A percentile compares a stretch with the other conserved stretches of the same genome.
These are phyloP conservation scores for Phellinidium pouzarii DNA, from an alignment of 1,284 basidiomycete species.

Conservation along the genomic window DNA sequence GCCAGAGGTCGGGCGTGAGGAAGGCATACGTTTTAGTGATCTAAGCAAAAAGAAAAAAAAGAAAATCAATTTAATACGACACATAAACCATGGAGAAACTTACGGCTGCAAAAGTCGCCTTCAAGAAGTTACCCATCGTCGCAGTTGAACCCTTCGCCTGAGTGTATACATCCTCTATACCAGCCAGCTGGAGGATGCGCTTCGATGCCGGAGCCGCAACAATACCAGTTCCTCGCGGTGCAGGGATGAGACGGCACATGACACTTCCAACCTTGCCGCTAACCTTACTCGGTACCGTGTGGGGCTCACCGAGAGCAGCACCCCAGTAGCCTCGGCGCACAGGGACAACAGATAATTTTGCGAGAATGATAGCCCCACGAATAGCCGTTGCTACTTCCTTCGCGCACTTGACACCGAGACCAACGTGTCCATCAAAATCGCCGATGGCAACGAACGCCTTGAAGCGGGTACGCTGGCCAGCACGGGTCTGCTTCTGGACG, in stretches of 20 bases:
- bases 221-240: slow-evolving; percentile 98
- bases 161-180: slow-evolving; percentile 94
- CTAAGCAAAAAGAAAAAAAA: slow-evolving; percentile 32
- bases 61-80: too few species aligned
- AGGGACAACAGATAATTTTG: slow-evolving; percentile 92
- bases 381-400: slow-evolving; percentile 99
- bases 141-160: slow-evolving; percentile 97
- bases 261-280: slow-evolving; percentile 98
- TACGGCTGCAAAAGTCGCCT: slow-evolving; percentile 95
- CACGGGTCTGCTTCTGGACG: slow-evolving; percentile 99
- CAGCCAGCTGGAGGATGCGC: slow-evolving; percentile 95
- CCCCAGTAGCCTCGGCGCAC: slow-evolving; percentile 99
- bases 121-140: slow-evolving; percentile 99
- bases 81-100: slow-evolving; percentile 29
- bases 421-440: slow-evolving; percentile 97
- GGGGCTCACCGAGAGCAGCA: slow-evolving; percentile 95
- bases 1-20: slow-evolving; percentile 98
- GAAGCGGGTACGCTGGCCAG: slow-evolving; percentile 99
- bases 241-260: slow-evolving; percentile 98
- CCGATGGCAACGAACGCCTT: slow-evolving; percentile 99
- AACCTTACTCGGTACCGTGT: slow-evolving; percentile 99
- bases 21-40: slow-evolving; percentile 97
- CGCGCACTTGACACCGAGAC: slow-evolving; percentile 99
- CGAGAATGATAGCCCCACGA: slow-evolving; percentile 96
- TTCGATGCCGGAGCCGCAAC: slow-evolving; percentile 98